phyloP scores from a whole-genome alignment of 177 flowering plant species.

The Vitis hybrid region DNA sequence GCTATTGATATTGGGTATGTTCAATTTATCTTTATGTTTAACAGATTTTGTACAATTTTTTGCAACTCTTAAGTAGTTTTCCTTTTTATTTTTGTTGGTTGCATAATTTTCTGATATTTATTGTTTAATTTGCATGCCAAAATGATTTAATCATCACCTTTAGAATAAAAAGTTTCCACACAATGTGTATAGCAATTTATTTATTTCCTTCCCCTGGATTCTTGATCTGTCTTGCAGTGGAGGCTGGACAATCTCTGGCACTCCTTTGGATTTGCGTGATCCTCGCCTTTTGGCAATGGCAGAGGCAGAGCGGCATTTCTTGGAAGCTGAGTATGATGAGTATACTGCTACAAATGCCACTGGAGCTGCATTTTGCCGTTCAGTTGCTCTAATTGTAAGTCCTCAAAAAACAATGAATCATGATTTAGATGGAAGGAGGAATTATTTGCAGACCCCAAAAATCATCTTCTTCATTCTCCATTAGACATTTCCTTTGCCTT shows the following conservation, averaged over 20 bases:
- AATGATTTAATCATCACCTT: background rate
- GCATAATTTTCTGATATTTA: too few species aligned
- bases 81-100: too few species aligned
- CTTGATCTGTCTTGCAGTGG: conserved; percentile 33
- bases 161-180: background rate
- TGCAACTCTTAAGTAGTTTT: background rate
- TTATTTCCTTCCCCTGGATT: background rate
- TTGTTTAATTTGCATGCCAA: background rate
- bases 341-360: conserved; percentile 58
- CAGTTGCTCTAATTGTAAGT: conserved; percentile 63
- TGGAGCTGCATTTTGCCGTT: conserved; percentile 71
- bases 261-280: conserved; percentile 60
- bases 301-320: conserved; percentile 57
- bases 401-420: background rate
- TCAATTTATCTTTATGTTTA: background rate
- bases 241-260: conserved; percentile 73
- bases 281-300: conserved; percentile 69
- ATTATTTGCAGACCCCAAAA: background rate
- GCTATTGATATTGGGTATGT: conserved; percentile 44
- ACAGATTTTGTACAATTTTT: background rate
- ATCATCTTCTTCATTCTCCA: too few species aligned
- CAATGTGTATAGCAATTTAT: background rate
- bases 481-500: too few species aligned
- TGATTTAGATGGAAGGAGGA: background rate
- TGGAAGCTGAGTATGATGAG: conserved; percentile 75